Evolutionary conservation across 768 basidiomycete genomes (phyloP).

Genomic region (Amylocystis lapponica): DNA sequence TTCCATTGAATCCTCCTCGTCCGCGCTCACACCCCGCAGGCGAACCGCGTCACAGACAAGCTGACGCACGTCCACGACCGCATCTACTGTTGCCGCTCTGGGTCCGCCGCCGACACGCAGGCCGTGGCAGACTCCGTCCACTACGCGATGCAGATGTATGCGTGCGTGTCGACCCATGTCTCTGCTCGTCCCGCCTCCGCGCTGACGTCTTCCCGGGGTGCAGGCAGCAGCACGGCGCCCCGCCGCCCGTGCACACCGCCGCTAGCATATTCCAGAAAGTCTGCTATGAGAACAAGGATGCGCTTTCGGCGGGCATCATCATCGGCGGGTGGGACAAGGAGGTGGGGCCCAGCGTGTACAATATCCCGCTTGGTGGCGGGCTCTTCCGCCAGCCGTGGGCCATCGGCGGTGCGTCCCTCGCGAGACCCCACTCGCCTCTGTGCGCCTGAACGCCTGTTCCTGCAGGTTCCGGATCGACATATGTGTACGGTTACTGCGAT

Average conservation of each 20-base stretch:
- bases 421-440: not conserved
- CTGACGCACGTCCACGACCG: slow-evolving; percentile 94
- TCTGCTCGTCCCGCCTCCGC: not conserved
- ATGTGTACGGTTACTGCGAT: slow-evolving; percentile 98
- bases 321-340: slow-evolving; percentile 97
- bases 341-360: slow-evolving; percentile 88
- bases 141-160: slow-evolving; percentile 70
- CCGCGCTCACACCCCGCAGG: slow-evolving; percentile 38
- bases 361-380: slow-evolving; percentile 95
- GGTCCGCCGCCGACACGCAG: slow-evolving; percentile 97
- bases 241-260: slow-evolving; percentile 77
- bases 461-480: slow-evolving; percentile 89
- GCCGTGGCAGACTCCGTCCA: slow-evolving; percentile 91
- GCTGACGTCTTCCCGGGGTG: slow-evolving; percentile 20
- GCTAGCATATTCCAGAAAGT: slow-evolving; percentile 80
- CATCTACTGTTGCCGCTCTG: slow-evolving; percentile 98
- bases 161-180: slow-evolving; percentile 37
- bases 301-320: slow-evolving; percentile 87
- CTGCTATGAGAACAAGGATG: slow-evolving; percentile 93
- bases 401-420: slow-evolving; percentile 70
- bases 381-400: slow-evolving; percentile 98
- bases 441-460: not conserved
- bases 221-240: slow-evolving; percentile 49
- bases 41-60: slow-evolving; percentile 98
- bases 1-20: not conserved